Base-by-base conservation (phyloP, 1,139 yeast species). In the Yamadazyma kanchanaburiensis region DNA sequence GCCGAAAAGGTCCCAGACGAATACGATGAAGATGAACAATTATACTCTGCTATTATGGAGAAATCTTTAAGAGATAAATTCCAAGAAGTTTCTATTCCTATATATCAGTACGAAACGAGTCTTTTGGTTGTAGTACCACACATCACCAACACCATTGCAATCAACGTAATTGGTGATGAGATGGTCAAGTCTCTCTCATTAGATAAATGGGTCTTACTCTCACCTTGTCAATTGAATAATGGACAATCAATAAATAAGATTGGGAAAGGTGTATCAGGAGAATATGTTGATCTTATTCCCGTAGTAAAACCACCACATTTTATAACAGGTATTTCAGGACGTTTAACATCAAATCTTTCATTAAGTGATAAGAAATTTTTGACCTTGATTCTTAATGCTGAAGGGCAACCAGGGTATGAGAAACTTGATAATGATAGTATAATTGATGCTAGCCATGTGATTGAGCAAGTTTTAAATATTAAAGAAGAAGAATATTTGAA, bases 341-440 rank as follows among this genome's bases (percentile, higher is more conserved):
- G 77, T 0, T 23, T 74, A 3, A 42, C 59, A 1, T 56, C 76
- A 1, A 55, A 48, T 17, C 43, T 62, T 25, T 24, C 38, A 2
- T 38, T 40, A 5, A 10, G n/a, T 12, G 39, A 50, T 0, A 38
- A 41, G 12, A 25, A 32, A 6, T 33, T 35, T 2, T 40, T 49
- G 9, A 34, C 59, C 2, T 42, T 75, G 9, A 60, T 64, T 0
- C 51, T 74, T 35, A 65, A 73, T 39, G 65, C 79, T 10, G 81
- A 75, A 48, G 81, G 82, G 13, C 77, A 72, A 25, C 59, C 72
- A n/a, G 80, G 80, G 2, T 67, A 52, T 39, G 81, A 76, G 38
- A 71, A 64, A 37, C 45, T 61, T 10, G 65, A 60, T 33, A 46
- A 40, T 24, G 71, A 65, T 38, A 42, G 69, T 5, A 46, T 64